phyloP scores from a whole-genome alignment of 2,329 filamentous ascomycete species.

The Emydomyces testavorans region DNA sequence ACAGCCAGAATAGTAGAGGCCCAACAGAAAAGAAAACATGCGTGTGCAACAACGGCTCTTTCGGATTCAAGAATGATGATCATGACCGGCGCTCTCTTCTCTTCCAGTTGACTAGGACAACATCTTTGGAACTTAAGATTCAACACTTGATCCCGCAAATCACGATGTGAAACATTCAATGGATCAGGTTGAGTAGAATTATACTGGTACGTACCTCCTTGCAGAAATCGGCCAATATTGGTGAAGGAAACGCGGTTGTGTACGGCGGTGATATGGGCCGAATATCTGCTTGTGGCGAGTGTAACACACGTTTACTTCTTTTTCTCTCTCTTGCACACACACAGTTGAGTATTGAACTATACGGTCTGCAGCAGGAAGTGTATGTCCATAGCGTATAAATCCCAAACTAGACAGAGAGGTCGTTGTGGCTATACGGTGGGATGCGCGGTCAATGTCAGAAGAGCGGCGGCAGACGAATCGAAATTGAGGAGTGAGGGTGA shows the following conservation, averaged over 20 bases:
- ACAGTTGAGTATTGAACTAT: not conserved
- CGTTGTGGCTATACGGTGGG: not conserved
- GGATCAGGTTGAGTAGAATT: not conserved
- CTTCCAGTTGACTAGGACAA: not conserved
- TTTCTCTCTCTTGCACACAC: not conserved
- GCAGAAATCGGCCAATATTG: not conserved
- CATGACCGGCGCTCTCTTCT: not conserved
- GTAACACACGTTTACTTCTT: constrained; percentile 4
- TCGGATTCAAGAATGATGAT: not conserved
- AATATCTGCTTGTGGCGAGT: not conserved
- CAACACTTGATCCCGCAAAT: not conserved
- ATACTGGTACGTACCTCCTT: constrained; percentile 9
- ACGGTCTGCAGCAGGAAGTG: not conserved
- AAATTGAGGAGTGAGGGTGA: not conserved
- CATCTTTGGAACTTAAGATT: not conserved
- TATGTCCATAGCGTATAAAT: not conserved
- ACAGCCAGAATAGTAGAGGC: not conserved
- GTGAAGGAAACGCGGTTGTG: not conserved
- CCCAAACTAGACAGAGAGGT: not conserved
- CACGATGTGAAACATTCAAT: constrained; percentile 6
- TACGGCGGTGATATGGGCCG: not conserved
- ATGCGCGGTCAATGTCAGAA: not conserved
- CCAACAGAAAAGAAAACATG: constrained; percentile 2
- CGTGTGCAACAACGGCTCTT: not conserved
- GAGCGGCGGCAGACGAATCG: not conserved